These are phyloP conservation scores for Cladosporium sp. DNA, from an alignment of 2,329 filamentous ascomycete species.

Conservation along the genomic window DNA sequence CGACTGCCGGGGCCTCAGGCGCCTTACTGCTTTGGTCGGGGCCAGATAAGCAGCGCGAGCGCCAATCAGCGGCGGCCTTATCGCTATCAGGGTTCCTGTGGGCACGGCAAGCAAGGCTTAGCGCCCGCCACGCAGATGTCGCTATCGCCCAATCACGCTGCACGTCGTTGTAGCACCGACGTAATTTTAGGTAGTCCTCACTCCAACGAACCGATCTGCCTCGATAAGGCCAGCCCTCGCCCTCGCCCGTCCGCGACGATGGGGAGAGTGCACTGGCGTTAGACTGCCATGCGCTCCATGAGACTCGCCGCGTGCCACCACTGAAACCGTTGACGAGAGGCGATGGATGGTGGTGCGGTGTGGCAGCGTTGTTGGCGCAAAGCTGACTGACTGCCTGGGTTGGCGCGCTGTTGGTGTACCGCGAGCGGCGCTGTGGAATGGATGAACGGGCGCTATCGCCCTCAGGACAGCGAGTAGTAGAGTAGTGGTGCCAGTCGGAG, in stretches of 20 bases:
- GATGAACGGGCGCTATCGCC: not conserved
- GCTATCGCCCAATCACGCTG: constrained; percentile 1
- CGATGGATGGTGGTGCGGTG: too few species aligned
- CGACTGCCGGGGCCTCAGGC: not conserved
- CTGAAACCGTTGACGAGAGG: too few species aligned
- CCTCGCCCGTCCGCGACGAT: too few species aligned
- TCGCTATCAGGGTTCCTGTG: not conserved
- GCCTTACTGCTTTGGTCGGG: not conserved
- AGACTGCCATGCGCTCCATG: constrained; percentile 1
- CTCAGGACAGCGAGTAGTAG: not conserved
- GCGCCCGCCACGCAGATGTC: not conserved
- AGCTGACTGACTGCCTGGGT: too few species aligned
- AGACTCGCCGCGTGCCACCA: too few species aligned
- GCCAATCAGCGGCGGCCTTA: not conserved
- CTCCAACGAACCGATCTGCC: too few species aligned
- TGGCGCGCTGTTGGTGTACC: too few species aligned
- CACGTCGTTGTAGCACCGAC: not conserved
- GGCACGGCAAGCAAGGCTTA: not conserved
- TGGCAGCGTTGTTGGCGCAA: too few species aligned
- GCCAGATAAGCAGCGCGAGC: too few species aligned
- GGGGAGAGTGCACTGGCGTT: not conserved
- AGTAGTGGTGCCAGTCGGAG: too few species aligned
- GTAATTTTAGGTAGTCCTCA: not conserved
- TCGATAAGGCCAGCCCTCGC: too few species aligned
- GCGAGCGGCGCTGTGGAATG: not conserved